A percentile compares a stretch with the other conserved stretches of the same genome.
These are phyloP conservation scores for Syncephalastrum monosporum DNA, from an alignment of 371 early-diverging fungal genomes.

Conservation along the genomic window DNA sequence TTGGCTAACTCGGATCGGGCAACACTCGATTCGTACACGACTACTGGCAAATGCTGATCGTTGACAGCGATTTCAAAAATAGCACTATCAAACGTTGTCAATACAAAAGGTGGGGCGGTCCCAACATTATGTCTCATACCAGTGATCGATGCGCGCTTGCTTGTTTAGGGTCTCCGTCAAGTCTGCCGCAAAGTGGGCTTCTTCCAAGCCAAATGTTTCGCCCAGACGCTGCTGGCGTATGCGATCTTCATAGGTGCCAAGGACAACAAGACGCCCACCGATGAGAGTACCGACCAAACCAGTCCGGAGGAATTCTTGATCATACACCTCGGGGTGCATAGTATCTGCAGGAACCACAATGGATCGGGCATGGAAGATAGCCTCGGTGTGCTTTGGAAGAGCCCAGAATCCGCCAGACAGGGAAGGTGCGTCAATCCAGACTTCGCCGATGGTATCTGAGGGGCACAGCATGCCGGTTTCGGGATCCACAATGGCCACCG, in stretches of 20 bases:
- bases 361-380: constrained; percentile 71
- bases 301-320: constrained; percentile 70
- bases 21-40: constrained; percentile 64
- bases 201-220: constrained; percentile 46
- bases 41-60: constrained; percentile 68
- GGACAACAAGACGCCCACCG: constrained; percentile 67
- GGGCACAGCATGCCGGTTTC: constrained; percentile 73
- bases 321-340: constrained; percentile 44
- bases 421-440: constrained; percentile 80
- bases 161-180: constrained; percentile 53
- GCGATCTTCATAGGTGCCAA: constrained; percentile 77
- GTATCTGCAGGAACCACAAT: constrained; percentile 53
- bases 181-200: constrained; percentile 53
- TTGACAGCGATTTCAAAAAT: constrained; percentile 66
- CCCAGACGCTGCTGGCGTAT: constrained; percentile 58
- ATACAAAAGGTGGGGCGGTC: not conserved
- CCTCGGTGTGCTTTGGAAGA: constrained; percentile 69
- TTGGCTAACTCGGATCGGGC: constrained; percentile 46
- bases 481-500: constrained; percentile 83
- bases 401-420: constrained; percentile 83
- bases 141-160: constrained; percentile 54
- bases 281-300: constrained; percentile 78
- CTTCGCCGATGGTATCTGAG: constrained; percentile 78
- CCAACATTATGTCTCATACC: constrained; percentile 35
- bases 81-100: constrained; percentile 23